These are phyloP conservation scores for Botryotinia globosa DNA, from an alignment of 2,329 filamentous ascomycete species.

Conservation along the genomic window DNA sequence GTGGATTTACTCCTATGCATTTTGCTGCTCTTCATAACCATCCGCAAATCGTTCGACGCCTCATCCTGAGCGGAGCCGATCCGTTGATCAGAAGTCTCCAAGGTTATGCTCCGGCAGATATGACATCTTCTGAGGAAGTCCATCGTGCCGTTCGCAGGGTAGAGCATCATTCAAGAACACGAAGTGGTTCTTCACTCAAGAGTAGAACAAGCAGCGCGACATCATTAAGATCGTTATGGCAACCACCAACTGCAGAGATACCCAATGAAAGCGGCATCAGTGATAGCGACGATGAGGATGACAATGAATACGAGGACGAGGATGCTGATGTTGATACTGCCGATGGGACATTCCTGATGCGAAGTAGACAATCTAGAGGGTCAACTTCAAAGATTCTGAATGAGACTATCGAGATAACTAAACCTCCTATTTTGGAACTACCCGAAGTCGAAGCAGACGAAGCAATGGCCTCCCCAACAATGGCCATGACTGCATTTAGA, in stretches of 20 bases:
- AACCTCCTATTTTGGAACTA: constrained; percentile 33
- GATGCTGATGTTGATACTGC: constrained; percentile 38
- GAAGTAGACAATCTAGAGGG: constrained; percentile 31
- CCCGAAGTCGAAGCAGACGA: constrained; percentile 25
- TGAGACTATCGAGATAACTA: constrained; percentile 25
- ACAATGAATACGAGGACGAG: constrained; percentile 43
- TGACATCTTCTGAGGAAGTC: constrained; percentile 64
- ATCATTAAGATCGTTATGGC: constrained; percentile 67
- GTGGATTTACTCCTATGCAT: constrained; percentile 79
- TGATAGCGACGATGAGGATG: constrained; percentile 45
- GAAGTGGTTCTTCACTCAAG: constrained; percentile 58
- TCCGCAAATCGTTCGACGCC: constrained; percentile 69
- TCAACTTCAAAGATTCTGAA: constrained; percentile 30
- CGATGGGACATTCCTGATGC: constrained; percentile 39
- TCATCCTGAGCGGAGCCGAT: constrained; percentile 72
- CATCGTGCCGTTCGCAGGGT: constrained; percentile 61
- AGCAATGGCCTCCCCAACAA: constrained; percentile 51
- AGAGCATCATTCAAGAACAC: constrained; percentile 61
- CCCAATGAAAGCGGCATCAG: constrained; percentile 41
- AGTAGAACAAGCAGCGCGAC: constrained; percentile 65
- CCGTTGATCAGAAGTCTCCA: constrained; percentile 66
- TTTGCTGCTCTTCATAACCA: constrained; percentile 76
- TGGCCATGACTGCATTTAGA: constrained; percentile 66
- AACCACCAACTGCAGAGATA: constrained; percentile 47
- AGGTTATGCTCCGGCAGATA: constrained; percentile 68